Conservation (phyloP, 306 rosid genomes). For the Casuarina equisetifolia region DNA sequence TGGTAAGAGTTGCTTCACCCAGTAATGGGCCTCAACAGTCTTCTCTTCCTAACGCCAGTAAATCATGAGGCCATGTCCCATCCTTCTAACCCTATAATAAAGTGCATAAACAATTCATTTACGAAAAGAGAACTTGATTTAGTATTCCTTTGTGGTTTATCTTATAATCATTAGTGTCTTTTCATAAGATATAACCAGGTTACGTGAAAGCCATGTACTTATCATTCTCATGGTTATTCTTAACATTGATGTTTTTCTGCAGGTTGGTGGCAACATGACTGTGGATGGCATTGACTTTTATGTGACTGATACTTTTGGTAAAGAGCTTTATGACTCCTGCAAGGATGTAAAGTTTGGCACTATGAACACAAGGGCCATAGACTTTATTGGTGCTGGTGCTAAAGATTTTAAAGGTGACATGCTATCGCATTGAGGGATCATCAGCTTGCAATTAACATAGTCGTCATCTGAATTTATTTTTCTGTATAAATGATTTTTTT, state of each 20-base stretch:
- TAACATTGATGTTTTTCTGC: constrained; percentile 27
- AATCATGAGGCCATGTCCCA: constrained; percentile 10
- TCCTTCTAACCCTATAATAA: not conserved
- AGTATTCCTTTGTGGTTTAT: not conserved
- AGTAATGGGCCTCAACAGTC: not conserved
- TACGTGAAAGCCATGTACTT: not conserved
- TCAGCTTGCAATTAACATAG: constrained; percentile 5
- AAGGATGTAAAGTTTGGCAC: constrained; percentile 98
- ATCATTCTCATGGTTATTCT: constrained; percentile 20
- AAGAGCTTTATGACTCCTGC: constrained; percentile 75
- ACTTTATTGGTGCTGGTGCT: constrained; percentile 94
- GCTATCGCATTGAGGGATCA: constrained; percentile 23
- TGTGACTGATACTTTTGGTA: constrained; percentile 60
- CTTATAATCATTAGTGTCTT: constrained; percentile 2
- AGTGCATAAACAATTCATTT: not conserved
- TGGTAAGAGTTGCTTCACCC: not conserved
- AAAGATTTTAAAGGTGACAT: constrained; percentile 62
- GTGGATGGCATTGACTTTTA: constrained; percentile 84
- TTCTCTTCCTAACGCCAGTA: not conserved
- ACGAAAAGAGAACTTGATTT: not conserved
- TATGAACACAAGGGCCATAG: constrained; percentile 93
- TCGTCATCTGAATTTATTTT: no score
- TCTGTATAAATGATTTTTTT: not conserved
- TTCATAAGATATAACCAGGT: constrained; percentile 22
- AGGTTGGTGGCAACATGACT: constrained; percentile 72